Conservation (phyloP, 1,284 basidiomycete species). For the Rhodotorula glutinis region DNA sequence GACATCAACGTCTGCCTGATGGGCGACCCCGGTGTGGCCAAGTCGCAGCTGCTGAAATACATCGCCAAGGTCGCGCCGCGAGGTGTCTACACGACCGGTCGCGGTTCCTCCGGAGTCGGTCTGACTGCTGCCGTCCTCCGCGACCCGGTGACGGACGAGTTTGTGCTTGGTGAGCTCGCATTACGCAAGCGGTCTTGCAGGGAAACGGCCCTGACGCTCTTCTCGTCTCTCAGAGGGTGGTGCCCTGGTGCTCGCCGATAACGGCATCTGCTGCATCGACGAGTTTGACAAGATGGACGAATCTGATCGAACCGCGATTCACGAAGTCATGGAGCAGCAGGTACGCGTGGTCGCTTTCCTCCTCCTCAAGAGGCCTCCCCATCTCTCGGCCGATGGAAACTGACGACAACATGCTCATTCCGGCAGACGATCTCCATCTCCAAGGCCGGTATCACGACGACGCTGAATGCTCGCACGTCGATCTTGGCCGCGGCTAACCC, state of each 20-base stretch:
- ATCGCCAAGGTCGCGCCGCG: conserved; percentile 97
- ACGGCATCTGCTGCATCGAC: conserved; percentile 99
- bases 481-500: conserved; percentile 98
- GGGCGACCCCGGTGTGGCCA: conserved; percentile 99
- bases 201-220: background rate
- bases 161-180: conserved; percentile 79
- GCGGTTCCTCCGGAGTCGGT: conserved; percentile 97
- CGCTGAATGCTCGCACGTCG: conserved; percentile 96
- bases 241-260: conserved; percentile 95
- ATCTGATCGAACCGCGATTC: conserved; percentile 92
- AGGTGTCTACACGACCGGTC: conserved; percentile 96
- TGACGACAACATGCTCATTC: background rate
- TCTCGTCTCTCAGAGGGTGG: conserved; percentile 73
- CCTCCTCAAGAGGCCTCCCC: too few relatives aligned
- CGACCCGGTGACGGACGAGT: conserved; percentile 98
- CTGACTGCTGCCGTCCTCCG: conserved; percentile 98
- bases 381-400: background rate
- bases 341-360: background rate
- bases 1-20: conserved; percentile 98
- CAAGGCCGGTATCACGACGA: conserved; percentile 98
- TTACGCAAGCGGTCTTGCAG: background rate
- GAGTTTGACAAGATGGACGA: conserved; percentile 99
- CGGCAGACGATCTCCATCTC: conserved; percentile 86
- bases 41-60: conserved; percentile 96
- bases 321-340: conserved; percentile 81